Base-by-base conservation (phyloP, 139 green algal genomes). In the Mesotaenium endlicherianum region DNA sequence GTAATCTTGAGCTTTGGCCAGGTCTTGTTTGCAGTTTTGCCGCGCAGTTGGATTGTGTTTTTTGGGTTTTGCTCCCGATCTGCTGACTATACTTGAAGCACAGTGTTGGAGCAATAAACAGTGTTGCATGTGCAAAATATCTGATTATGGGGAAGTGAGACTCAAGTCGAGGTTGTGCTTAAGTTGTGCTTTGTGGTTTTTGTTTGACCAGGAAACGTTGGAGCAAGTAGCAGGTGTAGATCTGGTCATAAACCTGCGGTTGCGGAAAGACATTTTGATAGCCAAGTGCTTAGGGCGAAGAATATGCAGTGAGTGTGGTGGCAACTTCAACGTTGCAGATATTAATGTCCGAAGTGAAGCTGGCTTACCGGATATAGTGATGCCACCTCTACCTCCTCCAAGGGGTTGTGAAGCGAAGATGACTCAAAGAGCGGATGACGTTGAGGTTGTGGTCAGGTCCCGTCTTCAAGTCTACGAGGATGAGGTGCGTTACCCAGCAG, bases 291-390 rank as follows among this genome's bases (percentile, higher is more conserved):
- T 86, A 57, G 87, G 93, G 0, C 88, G 96, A 2, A 89, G 95
- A 1, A 87, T 96, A n/a, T 98, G 96, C 90, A 79, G 39, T 1
- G 89, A 97, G 74, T 99, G 96, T 87, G 93, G 94, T 41, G 93
- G 93, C 81, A 95, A 94, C 88, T 99, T 93, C 92, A 99, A 99
- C 90, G 78, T 98, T 0, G 96, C 96, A 26, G 89, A 98, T 89
- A 98, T 98, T 80, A 87, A 95, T 78, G 85, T 96, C 43, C 20
- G n/a, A 16, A 43, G 38, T 17, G 38, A 88, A 91, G 50, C 88
- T 92, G 2, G 91, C 36, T 39, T 57, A 20, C 81, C 89, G 47
- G 88, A 83, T 43, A 97, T 98, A 36, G 39, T 95, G 2, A 98
- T 98, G 94, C 95, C 95, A 36, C 93, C 94, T 57, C 83, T 98